phyloP scores from a whole-genome alignment of 768 basidiomycete species.

The Artomyces pyxidatus region DNA sequence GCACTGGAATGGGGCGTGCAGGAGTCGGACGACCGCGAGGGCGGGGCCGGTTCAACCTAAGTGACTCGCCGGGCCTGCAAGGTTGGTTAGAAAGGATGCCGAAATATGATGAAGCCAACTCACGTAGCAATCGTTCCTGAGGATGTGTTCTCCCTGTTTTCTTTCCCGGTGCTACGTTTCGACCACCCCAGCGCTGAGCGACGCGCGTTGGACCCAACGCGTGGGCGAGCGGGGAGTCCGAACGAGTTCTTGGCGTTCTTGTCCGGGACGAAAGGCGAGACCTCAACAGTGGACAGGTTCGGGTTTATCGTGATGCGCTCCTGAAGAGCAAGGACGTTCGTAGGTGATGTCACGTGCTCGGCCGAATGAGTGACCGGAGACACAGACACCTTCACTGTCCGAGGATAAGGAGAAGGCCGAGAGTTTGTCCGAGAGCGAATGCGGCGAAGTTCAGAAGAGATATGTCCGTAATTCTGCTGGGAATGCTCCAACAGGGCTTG shows the following conservation, averaged over 20 bases:
- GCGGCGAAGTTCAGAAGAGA: conserved; percentile 63
- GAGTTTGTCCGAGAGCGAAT: conserved; percentile 64
- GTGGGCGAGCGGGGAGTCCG: conserved; percentile 32
- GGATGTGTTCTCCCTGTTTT: conserved; percentile 36
- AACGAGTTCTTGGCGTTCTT: conserved; percentile 24
- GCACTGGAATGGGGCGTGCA: conserved; percentile 21
- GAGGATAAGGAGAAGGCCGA: conserved; percentile 68
- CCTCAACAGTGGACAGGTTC: conserved; percentile 9
- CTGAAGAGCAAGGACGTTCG: conserved; percentile 23
- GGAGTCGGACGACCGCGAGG: conserved; percentile 35
- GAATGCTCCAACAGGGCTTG: conserved; percentile 68
- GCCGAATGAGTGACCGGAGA: conserved; percentile 31
- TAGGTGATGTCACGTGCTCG: conserved; percentile 21
- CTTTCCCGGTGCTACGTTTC: conserved; percentile 50
- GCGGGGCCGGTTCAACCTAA: conserved; percentile 38
- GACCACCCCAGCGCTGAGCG: conserved; percentile 55
- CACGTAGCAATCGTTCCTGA: conserved; percentile 45
- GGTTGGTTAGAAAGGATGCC: background rate
- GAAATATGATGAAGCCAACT: conserved; percentile 21
- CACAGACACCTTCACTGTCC: conserved; percentile 36
- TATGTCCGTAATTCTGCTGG: conserved; percentile 58
- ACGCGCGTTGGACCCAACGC: conserved; percentile 46
- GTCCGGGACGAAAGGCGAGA: conserved; percentile 32
- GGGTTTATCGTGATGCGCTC: conserved; percentile 5
- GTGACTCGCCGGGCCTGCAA: conserved; percentile 30